phyloP scores from a whole-genome alignment of 1,139 yeast species.

The Lodderomyces theae region DNA sequence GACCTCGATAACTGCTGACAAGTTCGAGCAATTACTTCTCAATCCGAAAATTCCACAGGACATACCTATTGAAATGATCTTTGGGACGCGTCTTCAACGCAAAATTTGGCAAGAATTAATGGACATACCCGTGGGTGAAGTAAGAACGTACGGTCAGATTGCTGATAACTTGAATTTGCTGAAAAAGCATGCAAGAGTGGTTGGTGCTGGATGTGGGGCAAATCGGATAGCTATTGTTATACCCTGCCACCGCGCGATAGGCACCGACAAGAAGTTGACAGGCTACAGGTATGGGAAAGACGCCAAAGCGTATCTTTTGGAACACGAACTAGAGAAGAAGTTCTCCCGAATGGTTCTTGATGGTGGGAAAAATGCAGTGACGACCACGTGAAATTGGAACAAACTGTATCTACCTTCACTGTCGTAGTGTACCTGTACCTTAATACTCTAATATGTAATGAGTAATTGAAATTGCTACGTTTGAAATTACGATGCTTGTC shows the following conservation, averaged over 20 bases:
- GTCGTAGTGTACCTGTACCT: no score
- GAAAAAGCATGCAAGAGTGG: conserved; percentile 20
- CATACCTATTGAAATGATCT: conserved; percentile 16
- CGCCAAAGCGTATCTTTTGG: conserved; percentile 16
- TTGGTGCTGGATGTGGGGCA: conserved; percentile 26
- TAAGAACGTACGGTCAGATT: conserved; percentile 18
- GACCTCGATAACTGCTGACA: conserved; percentile 15
- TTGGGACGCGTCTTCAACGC: conserved; percentile 24
- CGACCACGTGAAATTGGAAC: no score
- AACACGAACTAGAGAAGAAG: conserved; percentile 11
- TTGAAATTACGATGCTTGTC: no score
- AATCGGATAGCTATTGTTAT: conserved; percentile 23
- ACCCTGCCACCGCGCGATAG: conserved; percentile 27
- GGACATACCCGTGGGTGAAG: conserved; percentile 17
- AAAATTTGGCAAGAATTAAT: conserved; percentile 22
- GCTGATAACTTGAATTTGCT: conserved; percentile 17
- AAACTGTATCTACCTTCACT: no score
- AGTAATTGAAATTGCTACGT: no score
- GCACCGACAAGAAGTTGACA: conserved; percentile 17
- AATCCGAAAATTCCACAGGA: conserved; percentile 13
- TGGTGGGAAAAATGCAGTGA: background rate
- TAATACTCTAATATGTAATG: no score
- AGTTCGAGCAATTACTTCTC: conserved; percentile 14
- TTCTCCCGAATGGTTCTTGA: background rate
- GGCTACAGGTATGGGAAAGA: conserved; percentile 25